Evolutionary conservation across 108 stramenopile genomes (phyloP).

Genomic region (Skeletonema grethae): DNA sequence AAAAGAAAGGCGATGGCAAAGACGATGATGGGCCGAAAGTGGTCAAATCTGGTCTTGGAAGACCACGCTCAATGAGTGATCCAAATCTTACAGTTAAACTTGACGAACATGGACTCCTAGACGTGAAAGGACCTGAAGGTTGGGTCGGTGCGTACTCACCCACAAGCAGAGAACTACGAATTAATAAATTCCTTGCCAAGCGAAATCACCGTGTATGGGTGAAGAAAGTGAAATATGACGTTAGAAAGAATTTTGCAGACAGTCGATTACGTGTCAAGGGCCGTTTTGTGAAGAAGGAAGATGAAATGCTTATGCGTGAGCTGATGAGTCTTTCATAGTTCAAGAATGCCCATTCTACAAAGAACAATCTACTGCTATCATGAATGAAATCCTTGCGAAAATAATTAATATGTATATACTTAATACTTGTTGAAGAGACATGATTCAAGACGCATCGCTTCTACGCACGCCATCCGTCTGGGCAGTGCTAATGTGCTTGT

Average conservation of each 20-base stretch:
- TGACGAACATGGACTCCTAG: constrained; percentile 68
- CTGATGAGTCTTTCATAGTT: constrained; percentile 87
- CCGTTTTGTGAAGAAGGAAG: constrained; percentile 98
- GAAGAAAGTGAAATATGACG: constrained; percentile 98
- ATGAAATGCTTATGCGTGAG: constrained; percentile 94
- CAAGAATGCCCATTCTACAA: not conserved
- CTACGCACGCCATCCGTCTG: too few relatives aligned
- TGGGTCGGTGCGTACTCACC: constrained; percentile 98
- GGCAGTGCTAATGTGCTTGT: too few relatives aligned
- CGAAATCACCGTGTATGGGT: constrained; percentile 95
- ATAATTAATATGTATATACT: not conserved
- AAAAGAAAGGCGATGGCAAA: constrained; percentile 43
- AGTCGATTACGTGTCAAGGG: constrained; percentile 96
- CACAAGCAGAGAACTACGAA: constrained; percentile 83
- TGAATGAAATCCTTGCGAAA: not conserved
- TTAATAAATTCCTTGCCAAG: constrained; percentile 93
- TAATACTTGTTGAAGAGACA: not conserved
- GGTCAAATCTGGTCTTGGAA: constrained; percentile 71
- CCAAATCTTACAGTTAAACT: constrained; percentile 66
- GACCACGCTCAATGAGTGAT: constrained; percentile 84
- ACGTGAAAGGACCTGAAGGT: constrained; percentile 83
- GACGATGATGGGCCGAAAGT: constrained; percentile 49
- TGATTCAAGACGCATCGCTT: not conserved
- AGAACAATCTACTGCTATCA: not conserved
- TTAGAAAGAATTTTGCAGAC: constrained; percentile 98